Evolutionary conservation across 129 eudicot genomes (phyloP).

Genomic region (Ambrosia artemisiifolia): DNA sequence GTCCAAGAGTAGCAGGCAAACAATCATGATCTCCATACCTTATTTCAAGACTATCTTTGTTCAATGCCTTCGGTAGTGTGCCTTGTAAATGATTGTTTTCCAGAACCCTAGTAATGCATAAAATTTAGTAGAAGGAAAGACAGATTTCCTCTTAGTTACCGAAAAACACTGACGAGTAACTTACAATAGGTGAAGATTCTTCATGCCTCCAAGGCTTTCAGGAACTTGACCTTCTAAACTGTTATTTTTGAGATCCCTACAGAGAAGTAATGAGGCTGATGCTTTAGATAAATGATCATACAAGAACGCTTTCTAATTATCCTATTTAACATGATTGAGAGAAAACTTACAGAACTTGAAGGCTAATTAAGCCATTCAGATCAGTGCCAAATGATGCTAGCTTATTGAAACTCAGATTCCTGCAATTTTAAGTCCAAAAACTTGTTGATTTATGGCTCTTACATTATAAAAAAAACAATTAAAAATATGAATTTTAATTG

Average conservation of each 20-base stretch:
- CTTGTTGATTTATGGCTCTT: constrained; percentile 1
- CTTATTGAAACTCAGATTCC: constrained; percentile 80
- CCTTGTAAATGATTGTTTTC: constrained; percentile 85
- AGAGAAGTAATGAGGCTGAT: neutral
- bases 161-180: constrained; percentile 22
- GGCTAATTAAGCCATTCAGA: constrained; percentile 61
- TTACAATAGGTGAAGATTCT: constrained; percentile 79
- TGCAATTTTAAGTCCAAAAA: constrained; percentile 31
- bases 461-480: constrained; percentile 9
- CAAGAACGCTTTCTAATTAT: neutral
- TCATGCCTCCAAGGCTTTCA: constrained; percentile 61
- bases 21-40: constrained; percentile 37
- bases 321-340: neutral
- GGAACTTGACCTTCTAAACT: constrained; percentile 83
- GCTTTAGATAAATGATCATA: constrained; percentile 18
- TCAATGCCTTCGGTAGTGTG: constrained; percentile 65
- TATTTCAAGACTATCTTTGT: constrained; percentile 58
- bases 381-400: constrained; percentile 81
- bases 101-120: constrained; percentile 49
- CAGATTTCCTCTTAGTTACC: neutral
- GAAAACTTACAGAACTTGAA: constrained; percentile 66
- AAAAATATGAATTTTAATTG: neutral
- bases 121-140: neutral
- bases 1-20: neutral
- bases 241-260: constrained; percentile 81